phyloP scores from a whole-genome alignment of 345 rosid species.

The Eucalyptus lansdowneana region DNA sequence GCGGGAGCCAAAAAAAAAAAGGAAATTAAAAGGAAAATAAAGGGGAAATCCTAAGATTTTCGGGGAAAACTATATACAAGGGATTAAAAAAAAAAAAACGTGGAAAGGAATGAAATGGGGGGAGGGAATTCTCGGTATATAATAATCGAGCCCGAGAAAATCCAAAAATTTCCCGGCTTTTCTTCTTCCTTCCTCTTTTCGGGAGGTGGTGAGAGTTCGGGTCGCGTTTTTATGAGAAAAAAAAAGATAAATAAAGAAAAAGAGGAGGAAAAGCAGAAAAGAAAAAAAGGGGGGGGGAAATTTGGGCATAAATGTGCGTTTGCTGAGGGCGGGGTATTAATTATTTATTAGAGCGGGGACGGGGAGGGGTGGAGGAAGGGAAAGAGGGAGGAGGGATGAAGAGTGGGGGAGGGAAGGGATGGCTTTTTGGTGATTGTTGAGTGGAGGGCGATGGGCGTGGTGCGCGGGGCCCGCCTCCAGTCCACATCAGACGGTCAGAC shows the following conservation, averaged over 20 bases:
- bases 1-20: background rate
- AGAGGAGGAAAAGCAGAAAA: background rate
- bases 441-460: background rate
- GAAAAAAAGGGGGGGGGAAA: background rate
- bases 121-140: background rate
- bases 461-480: background rate
- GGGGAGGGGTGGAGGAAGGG: background rate
- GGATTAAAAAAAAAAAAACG: background rate
- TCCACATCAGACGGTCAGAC: background rate
- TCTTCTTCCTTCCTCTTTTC: background rate
- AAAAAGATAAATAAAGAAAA: background rate
- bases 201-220: background rate
- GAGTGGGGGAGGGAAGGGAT: background rate
- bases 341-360: constrained; percentile 2
- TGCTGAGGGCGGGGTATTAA: background rate
- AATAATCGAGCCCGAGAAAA: background rate
- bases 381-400: background rate
- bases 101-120: background rate
- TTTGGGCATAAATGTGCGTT: background rate
- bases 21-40: background rate
- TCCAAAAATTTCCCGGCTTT: background rate
- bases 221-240: background rate
- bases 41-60: background rate
- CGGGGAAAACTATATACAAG: background rate
- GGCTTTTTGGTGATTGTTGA: background rate